Base-by-base conservation (phyloP, 768 basidiomycete species). In the Clavulina sp. region DNA sequence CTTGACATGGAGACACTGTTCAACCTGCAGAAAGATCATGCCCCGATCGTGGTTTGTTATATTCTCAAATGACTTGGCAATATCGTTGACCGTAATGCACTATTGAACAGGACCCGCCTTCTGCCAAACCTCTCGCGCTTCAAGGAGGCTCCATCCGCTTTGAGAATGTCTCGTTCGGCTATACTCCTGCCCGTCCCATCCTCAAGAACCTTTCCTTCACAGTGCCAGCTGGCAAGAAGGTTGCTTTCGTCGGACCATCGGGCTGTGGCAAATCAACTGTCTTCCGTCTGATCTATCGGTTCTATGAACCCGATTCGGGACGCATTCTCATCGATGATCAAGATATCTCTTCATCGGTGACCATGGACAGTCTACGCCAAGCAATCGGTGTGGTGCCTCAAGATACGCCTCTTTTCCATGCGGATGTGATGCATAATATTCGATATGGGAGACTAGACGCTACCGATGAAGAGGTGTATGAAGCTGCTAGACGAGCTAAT, bases 241-340 rank as follows among this genome's bases (percentile, higher is more conserved):
- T 93, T 1, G 95, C 93, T 19, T 84, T 99, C 49, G 95, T 99
- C 38, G 95, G 95, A 0, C 91, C 95, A 0, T 91, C 86, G 0
- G 95, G 95, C 7, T 95, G 89, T 60, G 95, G 95, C 3, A 99
- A 99, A 67, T 93, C 89, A 16, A 99, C 95, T 3, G 78, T 99
- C 49, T 84, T 97, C 69, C 78, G 93, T 5, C 78, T 99, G 0
- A 69, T 95, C 13, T 97, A 84, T 70, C 74, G 93, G 26, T 97
- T 96, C 74, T 99, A 97, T 64, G 79, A 88, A 38, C 88, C 89
- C 0, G 63, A 70, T 0, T 71, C 74, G 0, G 95, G 95, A 2
- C 66, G 70, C n/a, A 96, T 99, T 56, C 67, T 75, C 49, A 74
- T 89, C 52, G 91, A 97, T 64, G 85, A 77, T 4, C 93, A 99